These are phyloP conservation scores for Solanum bulbocastanum DNA, from an alignment of 257 asterid genomes.

Conservation along the genomic window DNA sequence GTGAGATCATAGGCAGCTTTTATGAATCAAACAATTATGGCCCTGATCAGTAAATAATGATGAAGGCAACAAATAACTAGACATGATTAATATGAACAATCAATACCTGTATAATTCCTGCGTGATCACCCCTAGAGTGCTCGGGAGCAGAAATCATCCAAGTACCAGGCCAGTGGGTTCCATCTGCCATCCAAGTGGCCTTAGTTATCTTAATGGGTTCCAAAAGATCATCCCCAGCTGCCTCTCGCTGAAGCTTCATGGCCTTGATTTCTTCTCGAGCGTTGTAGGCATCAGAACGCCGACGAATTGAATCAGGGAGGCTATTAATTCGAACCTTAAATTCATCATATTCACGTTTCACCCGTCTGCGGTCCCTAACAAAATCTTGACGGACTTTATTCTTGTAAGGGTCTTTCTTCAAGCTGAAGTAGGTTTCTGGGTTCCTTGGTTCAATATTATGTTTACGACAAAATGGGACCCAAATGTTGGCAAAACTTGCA, in stretches of 20 bases:
- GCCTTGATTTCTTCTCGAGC: constrained; percentile 86
- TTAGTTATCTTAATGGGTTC: constrained; percentile 68
- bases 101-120: constrained; percentile 78
- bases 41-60: background rate
- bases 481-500: constrained; percentile 80
- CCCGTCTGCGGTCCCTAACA: constrained; percentile 80
- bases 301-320: constrained; percentile 80
- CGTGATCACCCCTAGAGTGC: constrained; percentile 86
- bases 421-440: constrained; percentile 71
- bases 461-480: constrained; percentile 90
- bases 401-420: constrained; percentile 76
- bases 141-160: constrained; percentile 57
- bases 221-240: constrained; percentile 43
- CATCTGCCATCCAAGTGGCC: constrained; percentile 96
- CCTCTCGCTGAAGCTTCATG: constrained; percentile 57
- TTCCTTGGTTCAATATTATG: constrained; percentile 77
- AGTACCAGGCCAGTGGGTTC: constrained; percentile 92
- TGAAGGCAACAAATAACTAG: background rate
- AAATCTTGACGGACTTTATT: constrained; percentile 72
- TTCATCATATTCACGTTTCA: constrained; percentile 85
- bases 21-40: background rate
- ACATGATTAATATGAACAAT: background rate
- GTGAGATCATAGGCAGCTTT: background rate
- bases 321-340: constrained; percentile 82
- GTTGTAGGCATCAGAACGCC: constrained; percentile 84